Conservation (phyloP, 768 basidiomycete genomes). For the Auricularia sp. region DNA sequence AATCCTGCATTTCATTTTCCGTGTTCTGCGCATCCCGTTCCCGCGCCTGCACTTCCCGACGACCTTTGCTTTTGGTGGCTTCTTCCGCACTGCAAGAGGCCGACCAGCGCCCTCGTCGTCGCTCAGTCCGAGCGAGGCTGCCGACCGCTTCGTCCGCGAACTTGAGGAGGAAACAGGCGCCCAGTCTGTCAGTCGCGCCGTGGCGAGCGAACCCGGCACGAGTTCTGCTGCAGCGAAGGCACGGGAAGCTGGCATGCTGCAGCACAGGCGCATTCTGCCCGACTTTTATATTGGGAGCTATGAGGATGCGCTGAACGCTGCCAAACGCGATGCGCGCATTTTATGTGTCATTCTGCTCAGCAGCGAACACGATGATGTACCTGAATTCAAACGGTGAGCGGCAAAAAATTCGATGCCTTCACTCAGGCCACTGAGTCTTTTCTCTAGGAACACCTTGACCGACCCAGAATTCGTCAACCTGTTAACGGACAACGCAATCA, state of each 20-base stretch:
- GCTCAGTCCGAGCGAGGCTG: conserved; percentile 38
- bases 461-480: conserved; percentile 58
- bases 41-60: conserved; percentile 39
- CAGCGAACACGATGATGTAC: conserved; percentile 82
- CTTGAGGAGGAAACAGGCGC: conserved; percentile 84
- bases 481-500: conserved; percentile 60
- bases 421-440: too few species aligned
- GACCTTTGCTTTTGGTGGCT: conserved; percentile 29
- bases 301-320: conserved; percentile 61
- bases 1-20: conserved; percentile 56
- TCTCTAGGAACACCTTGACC: conserved; percentile 50
- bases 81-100: conserved; percentile 17
- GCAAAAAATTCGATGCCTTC: too few species aligned
- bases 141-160: conserved; percentile 67
- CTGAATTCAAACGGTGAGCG: conserved; percentile 60
- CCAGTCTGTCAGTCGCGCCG: conserved; percentile 40
- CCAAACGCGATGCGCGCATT: conserved; percentile 62
- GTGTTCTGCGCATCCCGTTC: conserved; percentile 56
- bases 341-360: conserved; percentile 77
- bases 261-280: conserved; percentile 43
- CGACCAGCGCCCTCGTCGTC: conserved; percentile 14
- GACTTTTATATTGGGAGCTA: conserved; percentile 77
- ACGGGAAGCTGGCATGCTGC: conserved; percentile 20
- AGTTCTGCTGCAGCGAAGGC: conserved; percentile 15
- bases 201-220: conserved; percentile 17